These are phyloP conservation scores for Auricularia heimuer DNA, from an alignment of 768 basidiomycete genomes.

Conservation along the genomic window DNA sequence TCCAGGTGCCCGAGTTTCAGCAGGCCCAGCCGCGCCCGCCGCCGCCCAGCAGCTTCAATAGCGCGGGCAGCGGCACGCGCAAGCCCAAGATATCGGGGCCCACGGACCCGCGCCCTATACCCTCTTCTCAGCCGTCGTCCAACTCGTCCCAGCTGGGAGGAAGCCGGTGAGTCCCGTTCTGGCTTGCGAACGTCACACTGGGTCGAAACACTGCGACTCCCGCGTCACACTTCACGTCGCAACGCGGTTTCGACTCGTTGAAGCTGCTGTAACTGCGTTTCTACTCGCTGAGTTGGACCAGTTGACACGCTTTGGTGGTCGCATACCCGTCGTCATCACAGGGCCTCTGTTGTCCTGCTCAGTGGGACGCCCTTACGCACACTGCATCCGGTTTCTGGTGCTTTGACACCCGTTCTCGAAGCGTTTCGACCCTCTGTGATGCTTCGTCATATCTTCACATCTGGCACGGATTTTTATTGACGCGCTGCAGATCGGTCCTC, in stretches of 20 bases:
- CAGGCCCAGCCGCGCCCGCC: background rate
- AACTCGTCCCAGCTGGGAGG: conserved; percentile 29
- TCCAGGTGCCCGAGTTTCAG: background rate
- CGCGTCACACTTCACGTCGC: no score
- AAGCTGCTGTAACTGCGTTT: no score
- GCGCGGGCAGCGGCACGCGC: conserved; percentile 14
- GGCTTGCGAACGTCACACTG: background rate
- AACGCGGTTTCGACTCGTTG: no score
- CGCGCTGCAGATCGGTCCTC: conserved; percentile 45
- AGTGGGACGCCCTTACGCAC: no score
- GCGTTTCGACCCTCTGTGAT: conserved; percentile 4
- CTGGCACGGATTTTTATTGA: background rate
- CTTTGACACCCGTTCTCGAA: no score
- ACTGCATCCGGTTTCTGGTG: no score
- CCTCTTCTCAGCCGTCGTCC: background rate
- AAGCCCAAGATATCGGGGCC: conserved; percentile 80
- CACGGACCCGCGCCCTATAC: conserved; percentile 69
- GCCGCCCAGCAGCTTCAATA: background rate
- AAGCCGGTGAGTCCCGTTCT: conserved; percentile 38
- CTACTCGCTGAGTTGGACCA: no score
- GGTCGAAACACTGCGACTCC: no score
- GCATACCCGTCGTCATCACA: no score
- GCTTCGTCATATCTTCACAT: conserved; percentile 10
- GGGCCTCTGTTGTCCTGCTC: no score
- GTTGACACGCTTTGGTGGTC: no score